Percentiles rank a stretch among this genome's conserved stretches.
These are phyloP conservation scores for Rhynchosporium graminicola DNA, from an alignment of 2,329 filamentous ascomycete genomes.

Conservation along the genomic window DNA sequence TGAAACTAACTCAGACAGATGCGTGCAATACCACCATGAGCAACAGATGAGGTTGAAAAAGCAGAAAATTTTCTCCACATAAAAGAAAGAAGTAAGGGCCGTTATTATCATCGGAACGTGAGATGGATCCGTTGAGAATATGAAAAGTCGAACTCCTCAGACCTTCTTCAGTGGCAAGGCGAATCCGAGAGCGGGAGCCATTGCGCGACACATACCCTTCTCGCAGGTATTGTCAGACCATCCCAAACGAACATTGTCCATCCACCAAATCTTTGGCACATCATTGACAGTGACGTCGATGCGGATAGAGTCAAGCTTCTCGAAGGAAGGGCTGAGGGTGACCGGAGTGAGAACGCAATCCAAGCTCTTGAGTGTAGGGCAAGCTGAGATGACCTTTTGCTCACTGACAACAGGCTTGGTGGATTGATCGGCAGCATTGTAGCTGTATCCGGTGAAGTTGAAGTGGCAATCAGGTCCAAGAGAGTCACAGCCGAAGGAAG, in stretches of 20 bases:
- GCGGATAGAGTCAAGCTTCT: slow-evolving; percentile 44
- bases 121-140: not conserved
- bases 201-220: slow-evolving; percentile 43
- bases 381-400: slow-evolving; percentile 37
- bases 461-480: slow-evolving; percentile 41
- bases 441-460: slow-evolving; percentile 42
- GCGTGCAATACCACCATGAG: not conserved
- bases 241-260: slow-evolving; percentile 47
- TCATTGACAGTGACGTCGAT: slow-evolving; percentile 45
- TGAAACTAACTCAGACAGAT: slow-evolving; percentile 15
- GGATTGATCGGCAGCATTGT: slow-evolving; percentile 28
- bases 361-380: slow-evolving; percentile 29
- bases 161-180: not conserved
- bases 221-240: slow-evolving; percentile 48
- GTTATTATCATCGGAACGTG: not conserved
- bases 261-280: slow-evolving; percentile 48
- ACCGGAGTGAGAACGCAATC: slow-evolving; percentile 40
- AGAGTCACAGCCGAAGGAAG: slow-evolving; percentile 45
- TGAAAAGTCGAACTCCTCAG: not conserved
- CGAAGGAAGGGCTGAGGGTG: slow-evolving; percentile 36
- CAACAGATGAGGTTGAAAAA: not conserved
- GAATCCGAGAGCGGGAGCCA: slow-evolving; percentile 26
- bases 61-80: slow-evolving; percentile 11
- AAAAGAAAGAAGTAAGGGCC: not conserved
- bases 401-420: slow-evolving; percentile 35